Conservation (phyloP, 768 basidiomycete genomes). For the Panus rudis region DNA sequence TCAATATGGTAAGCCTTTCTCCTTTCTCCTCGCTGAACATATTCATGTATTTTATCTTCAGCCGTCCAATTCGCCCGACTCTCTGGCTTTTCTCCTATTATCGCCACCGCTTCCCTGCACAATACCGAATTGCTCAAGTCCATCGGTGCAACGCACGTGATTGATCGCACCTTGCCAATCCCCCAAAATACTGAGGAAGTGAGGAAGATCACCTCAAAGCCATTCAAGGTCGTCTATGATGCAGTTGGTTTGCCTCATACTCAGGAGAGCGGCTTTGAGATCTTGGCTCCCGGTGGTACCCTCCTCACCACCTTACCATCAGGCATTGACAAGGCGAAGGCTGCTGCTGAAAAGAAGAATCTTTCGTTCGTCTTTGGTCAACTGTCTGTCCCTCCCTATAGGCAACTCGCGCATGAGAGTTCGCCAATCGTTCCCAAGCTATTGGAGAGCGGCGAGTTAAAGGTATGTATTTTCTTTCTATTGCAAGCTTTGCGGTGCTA, state of each 20-base stretch:
- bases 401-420: conserved; percentile 1
- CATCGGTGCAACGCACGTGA: conserved; percentile 14
- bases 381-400: conserved; percentile 4
- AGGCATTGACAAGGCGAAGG: conserved; percentile 1
- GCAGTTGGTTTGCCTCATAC: conserved; percentile 8
- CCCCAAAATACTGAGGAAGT: not conserved
- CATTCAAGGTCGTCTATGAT: conserved; percentile 14
- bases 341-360: conserved; percentile 8
- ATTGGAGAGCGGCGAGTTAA: conserved; percentile 10
- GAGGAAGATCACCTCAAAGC: conserved; percentile 1
- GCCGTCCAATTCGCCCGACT: conserved; percentile 3
- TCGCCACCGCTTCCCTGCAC: conserved; percentile 10
- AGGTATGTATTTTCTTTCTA: conserved; percentile 7
- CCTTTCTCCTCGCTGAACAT: not conserved
- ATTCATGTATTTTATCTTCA: not conserved
- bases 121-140: conserved; percentile 2
- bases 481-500: not conserved
- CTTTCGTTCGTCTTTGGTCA: conserved; percentile 6
- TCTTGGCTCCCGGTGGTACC: conserved; percentile 15
- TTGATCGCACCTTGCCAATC: conserved; percentile 1
- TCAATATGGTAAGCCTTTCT: conserved; percentile 16
- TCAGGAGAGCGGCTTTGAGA: conserved; percentile 13
- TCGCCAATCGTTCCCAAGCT: conserved; percentile 2
- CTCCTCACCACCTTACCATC: conserved; percentile 6
- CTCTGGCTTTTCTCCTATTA: conserved; percentile 9